Evolutionary conservation across 305 asterid species (phyloP), one percentile per base, ranked within the genome.

Genomic region (Fraxinus velutina): DNA sequence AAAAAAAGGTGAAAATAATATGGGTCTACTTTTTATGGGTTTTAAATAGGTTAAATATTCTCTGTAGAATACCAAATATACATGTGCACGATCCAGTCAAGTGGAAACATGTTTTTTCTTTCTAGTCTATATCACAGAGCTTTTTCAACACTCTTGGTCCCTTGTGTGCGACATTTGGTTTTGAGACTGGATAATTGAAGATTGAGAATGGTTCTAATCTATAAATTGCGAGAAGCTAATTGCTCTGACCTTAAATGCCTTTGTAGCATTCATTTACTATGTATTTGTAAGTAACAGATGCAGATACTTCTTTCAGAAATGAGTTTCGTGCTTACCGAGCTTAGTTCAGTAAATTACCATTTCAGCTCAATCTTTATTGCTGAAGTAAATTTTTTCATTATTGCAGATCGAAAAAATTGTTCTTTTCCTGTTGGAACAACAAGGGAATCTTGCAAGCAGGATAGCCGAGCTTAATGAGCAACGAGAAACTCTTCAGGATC

Each of bases 331-430:
- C 73, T 64, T 64, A 0, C 70, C 13, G 3, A 6, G 33, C 72
- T 22, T 62, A 62, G 72, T 62, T 62, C 12, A 21, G 72, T 66
- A 29, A 3, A 9, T 29, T 8, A 1, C 4, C 8, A 24, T 66
- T 22, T 66, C 74, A 12, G 74, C 37, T 66, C 34, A 66, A 27
- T 66, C 74, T 27, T 66, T 33, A 66, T 27, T 24, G 74, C 37
- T 27, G 37, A 66, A 27, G 36, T 36, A 50, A 68, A 33, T 80
- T 75, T 10, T 42, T 44, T 71, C 86, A 57, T 36, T 55, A 33
- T 60, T 88, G 83, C 97, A 96, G 99, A 94, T 96, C 79, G 99
- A 96, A 88, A 96, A 90, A 86, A 90, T 92, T 68, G 99, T 96
- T 73, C 98, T 96, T 77, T 96, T 96, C 88, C 86, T 96, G 89